phyloP scores from a whole-genome alignment of 2,329 filamentous ascomycete species.

The Hymenoscyphus repandus region DNA sequence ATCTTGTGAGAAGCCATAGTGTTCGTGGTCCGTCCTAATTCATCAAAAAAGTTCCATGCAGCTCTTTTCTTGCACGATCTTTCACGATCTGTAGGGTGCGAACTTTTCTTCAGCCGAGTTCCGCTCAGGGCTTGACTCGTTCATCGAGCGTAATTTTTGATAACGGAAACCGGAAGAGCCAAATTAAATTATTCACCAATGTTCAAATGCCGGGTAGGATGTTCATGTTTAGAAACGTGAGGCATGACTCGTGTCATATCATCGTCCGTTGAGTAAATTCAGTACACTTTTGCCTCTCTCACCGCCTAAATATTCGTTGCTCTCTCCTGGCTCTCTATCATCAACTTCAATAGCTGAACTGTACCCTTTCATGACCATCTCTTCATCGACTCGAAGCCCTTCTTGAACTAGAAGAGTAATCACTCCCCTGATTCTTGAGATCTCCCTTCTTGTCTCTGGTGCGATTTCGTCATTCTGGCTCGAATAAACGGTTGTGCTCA shows the following conservation, averaged over 20 bases:
- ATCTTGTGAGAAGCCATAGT: too few relatives aligned
- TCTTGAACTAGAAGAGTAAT: slow-evolving; percentile 79
- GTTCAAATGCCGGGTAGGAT: too few relatives aligned
- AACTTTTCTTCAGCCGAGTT: too few relatives aligned
- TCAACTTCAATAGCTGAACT: slow-evolving; percentile 72
- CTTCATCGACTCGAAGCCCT: slow-evolving; percentile 82
- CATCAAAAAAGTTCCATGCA: too few relatives aligned
- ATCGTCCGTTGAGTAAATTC: slow-evolving; percentile 23
- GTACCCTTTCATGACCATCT: slow-evolving; percentile 78
- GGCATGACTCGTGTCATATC: slow-evolving; percentile 11
- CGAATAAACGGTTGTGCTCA: slow-evolving; percentile 82
- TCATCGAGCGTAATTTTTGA: too few relatives aligned
- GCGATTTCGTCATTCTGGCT: slow-evolving; percentile 88
- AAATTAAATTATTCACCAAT: too few relatives aligned
- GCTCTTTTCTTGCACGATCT: too few relatives aligned
- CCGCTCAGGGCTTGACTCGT: too few relatives aligned
- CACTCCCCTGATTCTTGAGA: slow-evolving; percentile 75
- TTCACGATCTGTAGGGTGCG: too few relatives aligned
- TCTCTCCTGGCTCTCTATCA: slow-evolving; percentile 49
- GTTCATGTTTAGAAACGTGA: not conserved
- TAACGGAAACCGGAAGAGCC: too few relatives aligned
- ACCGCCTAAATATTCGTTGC: slow-evolving; percentile 55
- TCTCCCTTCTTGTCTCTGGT: slow-evolving; percentile 75
- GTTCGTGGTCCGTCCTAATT: too few relatives aligned
- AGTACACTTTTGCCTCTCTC: slow-evolving; percentile 31